These are phyloP conservation scores for Chaetomiaceae sp. DNA, from an alignment of 2,329 filamentous ascomycete genomes.

Conservation along the genomic window DNA sequence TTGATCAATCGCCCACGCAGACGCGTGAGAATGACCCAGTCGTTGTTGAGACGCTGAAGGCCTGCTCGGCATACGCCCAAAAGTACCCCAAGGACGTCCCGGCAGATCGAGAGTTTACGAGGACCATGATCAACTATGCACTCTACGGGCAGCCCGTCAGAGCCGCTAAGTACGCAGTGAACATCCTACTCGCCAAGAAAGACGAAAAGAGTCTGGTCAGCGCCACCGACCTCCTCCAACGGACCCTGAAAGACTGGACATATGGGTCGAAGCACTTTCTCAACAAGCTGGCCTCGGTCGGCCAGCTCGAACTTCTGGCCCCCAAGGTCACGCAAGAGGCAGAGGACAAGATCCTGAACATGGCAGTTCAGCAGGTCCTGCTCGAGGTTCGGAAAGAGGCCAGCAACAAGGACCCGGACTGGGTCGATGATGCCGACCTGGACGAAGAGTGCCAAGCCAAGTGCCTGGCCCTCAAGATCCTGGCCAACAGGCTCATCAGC, in stretches of 20 bases:
- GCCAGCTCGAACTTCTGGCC: conserved; percentile 71
- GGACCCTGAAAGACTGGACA: conserved; percentile 67
- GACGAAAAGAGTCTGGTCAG: conserved; percentile 75
- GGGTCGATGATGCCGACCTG: conserved; percentile 62
- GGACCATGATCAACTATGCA: conserved; percentile 78
- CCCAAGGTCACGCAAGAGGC: conserved; percentile 68
- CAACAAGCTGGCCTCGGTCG: conserved; percentile 64
- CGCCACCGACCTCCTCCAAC: conserved; percentile 75
- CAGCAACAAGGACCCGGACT: conserved; percentile 52
- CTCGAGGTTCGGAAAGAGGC: conserved; percentile 63
- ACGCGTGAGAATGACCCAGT: conserved; percentile 63
- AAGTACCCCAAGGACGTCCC: conserved; percentile 82
- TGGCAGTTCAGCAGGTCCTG: conserved; percentile 70
- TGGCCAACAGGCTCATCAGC: conserved; percentile 78
- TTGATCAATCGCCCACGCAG: conserved; percentile 70
- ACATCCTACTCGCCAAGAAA: conserved; percentile 73
- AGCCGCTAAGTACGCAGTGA: conserved; percentile 89
- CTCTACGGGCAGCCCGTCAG: conserved; percentile 74
- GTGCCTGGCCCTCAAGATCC: conserved; percentile 72
- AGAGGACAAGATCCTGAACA: conserved; percentile 71
- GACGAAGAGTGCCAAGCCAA: conserved; percentile 83
- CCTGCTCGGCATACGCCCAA: conserved; percentile 85
- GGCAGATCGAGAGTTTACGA: conserved; percentile 71
- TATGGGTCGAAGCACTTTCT: conserved; percentile 72
- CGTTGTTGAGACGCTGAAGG: conserved; percentile 87